Base-by-base conservation (phyloP, 805 yeast species). In the Dipodascus geniculatus region DNA sequence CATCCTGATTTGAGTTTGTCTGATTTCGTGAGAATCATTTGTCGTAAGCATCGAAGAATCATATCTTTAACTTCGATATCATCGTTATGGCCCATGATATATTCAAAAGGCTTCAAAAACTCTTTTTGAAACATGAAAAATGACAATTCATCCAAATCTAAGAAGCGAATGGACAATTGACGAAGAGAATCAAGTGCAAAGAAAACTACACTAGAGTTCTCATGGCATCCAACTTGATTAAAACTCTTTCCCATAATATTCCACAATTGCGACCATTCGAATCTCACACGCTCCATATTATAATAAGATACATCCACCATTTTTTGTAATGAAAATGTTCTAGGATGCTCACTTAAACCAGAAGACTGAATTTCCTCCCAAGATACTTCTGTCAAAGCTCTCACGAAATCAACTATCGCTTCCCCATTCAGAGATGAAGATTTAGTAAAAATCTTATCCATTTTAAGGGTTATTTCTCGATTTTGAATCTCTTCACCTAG, bases 251-350 rank as follows among this genome's bases (percentile, higher is more conserved):
- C 96, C 86, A 93, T 86, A 8, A 87, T 85, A n/a, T 85, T 80
- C 99, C 99, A 93, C 55, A 93, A 74, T 53, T 87, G 91, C 3
- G 96, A 81, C 97, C 99, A 93, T 70, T 95, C 96, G 57, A 93
- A 82, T 67, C 96, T 81, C 61, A 93, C 90, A 73, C 99, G 85
- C 51, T 82, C 82, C 97, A 93, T 93, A 67, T 95, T 95, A 72
- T 95, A 93, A 68, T 93, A 91, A 69, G 98, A 91, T 48, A 93
- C 95, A 69, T 95, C 99, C 52, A 93, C 96, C 76, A 93, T 86
- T 65, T 93, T 93, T 65, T 89, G 98, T 57, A 93, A 71, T 0
- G 98, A 87, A 65, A 87, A 95, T 70, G 88, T 83, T 65, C 99
- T 76, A 42, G 98, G 99, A 57, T 87, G 81, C 3, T 77, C 74